Conservation (phyloP, 805 yeast species). For the Pichia insulana region DNA sequence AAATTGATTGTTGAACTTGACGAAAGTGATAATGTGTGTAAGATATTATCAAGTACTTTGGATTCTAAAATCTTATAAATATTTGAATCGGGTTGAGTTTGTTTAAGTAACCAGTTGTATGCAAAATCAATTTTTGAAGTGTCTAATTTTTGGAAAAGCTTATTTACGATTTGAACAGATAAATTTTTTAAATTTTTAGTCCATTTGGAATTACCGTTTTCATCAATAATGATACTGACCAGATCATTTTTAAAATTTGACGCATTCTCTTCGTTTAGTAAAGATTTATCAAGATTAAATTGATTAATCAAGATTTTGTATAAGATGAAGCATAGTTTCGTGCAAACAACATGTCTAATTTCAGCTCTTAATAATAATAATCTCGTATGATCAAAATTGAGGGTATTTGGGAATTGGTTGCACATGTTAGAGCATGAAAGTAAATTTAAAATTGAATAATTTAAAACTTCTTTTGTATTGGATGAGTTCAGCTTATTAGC, state of each 20-base stretch:
- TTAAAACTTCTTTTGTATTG: conserved; percentile 28
- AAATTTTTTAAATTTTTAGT: conserved; percentile 70
- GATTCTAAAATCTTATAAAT: conserved; percentile 72
- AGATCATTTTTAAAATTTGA: conserved; percentile 58
- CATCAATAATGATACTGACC: conserved; percentile 72
- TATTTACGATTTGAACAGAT: conserved; percentile 55
- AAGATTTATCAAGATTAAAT: conserved; percentile 27
- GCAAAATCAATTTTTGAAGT: conserved; percentile 49
- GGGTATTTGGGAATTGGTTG: conserved; percentile 71
- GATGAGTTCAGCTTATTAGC: conserved; percentile 15
- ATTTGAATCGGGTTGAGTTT: conserved; percentile 74
- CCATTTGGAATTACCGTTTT: conserved; percentile 85
- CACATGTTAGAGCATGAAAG: conserved; percentile 75
- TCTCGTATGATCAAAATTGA: conserved; percentile 79
- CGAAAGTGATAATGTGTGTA: conserved; percentile 4
- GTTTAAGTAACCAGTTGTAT: conserved; percentile 73
- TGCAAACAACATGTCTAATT: conserved; percentile 74
- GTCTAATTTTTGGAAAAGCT: conserved; percentile 21
- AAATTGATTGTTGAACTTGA: background rate
- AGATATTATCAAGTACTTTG: conserved; percentile 30
- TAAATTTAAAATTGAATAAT: conserved; percentile 50
- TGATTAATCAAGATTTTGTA: conserved; percentile 55
- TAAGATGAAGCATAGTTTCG: conserved; percentile 62
- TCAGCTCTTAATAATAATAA: conserved; percentile 74
- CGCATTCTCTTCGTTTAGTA: conserved; percentile 28